These are phyloP conservation scores for Trametes gibbosa DNA, from an alignment of 768 basidiomycete species.

Conservation along the genomic window DNA sequence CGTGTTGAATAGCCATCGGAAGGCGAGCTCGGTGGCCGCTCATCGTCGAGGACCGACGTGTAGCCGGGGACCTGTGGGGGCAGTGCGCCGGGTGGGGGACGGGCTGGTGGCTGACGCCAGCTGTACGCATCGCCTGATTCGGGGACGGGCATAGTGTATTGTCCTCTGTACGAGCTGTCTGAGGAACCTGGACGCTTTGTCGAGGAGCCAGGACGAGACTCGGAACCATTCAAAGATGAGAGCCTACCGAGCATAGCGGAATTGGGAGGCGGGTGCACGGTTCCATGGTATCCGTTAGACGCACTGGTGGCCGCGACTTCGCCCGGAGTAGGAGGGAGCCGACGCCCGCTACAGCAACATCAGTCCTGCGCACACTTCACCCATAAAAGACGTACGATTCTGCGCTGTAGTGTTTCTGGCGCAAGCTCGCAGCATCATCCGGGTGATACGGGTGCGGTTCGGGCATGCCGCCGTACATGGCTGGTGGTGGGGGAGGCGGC, in stretches of 20 bases:
- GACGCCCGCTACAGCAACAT: conserved; percentile 13
- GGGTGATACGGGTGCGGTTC: conserved; percentile 19
- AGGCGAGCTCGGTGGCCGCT: conserved; percentile 20
- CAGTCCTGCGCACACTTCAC: neutral
- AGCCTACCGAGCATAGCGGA: conserved; percentile 14
- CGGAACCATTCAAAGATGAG: conserved; percentile 18
- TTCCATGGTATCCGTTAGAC: conserved; percentile 18
- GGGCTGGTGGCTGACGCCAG: conserved; percentile 8
- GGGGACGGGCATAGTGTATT: conserved; percentile 24
- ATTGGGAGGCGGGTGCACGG: conserved; percentile 14
- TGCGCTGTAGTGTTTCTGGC: conserved; percentile 17
- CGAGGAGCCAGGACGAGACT: conserved; percentile 18
- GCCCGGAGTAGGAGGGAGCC: conserved; percentile 19
- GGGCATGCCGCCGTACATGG: conserved; percentile 16
- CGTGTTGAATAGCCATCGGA: conserved; percentile 22
- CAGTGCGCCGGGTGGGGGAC: conserved; percentile 28
- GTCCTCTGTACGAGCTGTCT: conserved; percentile 13
- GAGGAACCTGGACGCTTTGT: conserved; percentile 18
- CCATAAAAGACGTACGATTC: conserved; percentile 23
- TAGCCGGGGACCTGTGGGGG: conserved; percentile 29
- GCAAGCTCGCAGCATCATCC: conserved; percentile 8
- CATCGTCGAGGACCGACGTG: conserved; percentile 17
- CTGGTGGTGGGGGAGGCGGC: conserved; percentile 18
- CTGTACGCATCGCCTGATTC: conserved; percentile 10
- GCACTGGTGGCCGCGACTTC: neutral